These are phyloP conservation scores for Colletotrichum chrysophilum DNA, from an alignment of 2,329 filamentous ascomycete species.

Conservation along the genomic window DNA sequence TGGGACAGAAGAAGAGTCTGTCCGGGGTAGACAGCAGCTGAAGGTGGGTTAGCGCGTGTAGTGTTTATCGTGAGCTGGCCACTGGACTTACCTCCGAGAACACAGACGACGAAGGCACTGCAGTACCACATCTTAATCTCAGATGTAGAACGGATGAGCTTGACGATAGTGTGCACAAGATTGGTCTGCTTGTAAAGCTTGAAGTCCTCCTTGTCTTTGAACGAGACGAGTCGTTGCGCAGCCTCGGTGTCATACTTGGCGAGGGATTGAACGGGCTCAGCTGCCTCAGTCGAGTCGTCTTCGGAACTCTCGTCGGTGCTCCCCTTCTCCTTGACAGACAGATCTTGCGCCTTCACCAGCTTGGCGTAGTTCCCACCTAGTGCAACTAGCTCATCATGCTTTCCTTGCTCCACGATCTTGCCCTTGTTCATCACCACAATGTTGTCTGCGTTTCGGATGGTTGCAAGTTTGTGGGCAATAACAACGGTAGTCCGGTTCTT, in stretches of 20 bases:
- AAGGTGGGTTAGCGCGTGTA: neutral
- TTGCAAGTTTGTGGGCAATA: slow-evolving; percentile 63
- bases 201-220: slow-evolving; percentile 11
- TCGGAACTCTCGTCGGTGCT: neutral
- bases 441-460: slow-evolving; percentile 35
- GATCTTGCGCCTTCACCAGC: slow-evolving; percentile 29
- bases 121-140: slow-evolving; percentile 18
- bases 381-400: slow-evolving; percentile 25
- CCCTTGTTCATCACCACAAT: slow-evolving; percentile 36
- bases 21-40: slow-evolving; percentile 34
- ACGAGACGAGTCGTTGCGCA: neutral
- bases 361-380: slow-evolving; percentile 23
- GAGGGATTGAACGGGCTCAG: neutral
- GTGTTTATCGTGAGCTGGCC: neutral
- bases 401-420: slow-evolving; percentile 34
- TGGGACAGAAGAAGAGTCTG: slow-evolving; percentile 47
- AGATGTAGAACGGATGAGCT: slow-evolving; percentile 7
- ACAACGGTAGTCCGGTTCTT: slow-evolving; percentile 65
- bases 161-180: slow-evolving; percentile 13
- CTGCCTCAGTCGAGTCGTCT: neutral
- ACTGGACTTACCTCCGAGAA: neutral
- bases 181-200: neutral
- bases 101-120: neutral
- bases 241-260: neutral
- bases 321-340: neutral